Evolutionary conservation across 176 grass and related monocot species (phyloP).

Genomic region (Zea luxurians): DNA sequence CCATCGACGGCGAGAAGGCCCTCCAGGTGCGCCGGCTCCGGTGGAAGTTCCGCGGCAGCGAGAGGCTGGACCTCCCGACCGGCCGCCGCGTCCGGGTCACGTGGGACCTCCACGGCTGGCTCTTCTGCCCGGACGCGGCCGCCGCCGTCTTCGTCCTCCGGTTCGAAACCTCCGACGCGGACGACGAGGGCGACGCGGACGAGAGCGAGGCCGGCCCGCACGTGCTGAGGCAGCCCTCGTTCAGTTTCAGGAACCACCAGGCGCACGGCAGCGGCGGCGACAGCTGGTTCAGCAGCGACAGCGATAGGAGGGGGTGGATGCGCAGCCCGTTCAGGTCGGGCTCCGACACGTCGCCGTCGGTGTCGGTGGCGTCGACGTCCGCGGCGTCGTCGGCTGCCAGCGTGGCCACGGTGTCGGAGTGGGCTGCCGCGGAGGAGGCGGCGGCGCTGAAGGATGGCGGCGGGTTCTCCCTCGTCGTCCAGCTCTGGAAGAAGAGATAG

Average conservation of each 20-base stretch:
- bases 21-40: constrained; percentile 63
- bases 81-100: constrained; percentile 42
- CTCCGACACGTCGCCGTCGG: constrained; percentile 49
- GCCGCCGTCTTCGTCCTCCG: constrained; percentile 69
- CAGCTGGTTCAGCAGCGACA: constrained; percentile 42
- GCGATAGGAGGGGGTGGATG: constrained; percentile 37
- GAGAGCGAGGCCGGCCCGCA: not conserved
- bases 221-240: constrained; percentile 12
- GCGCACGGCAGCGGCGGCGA: not conserved
- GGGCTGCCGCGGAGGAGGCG: constrained; percentile 37
- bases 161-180: constrained; percentile 35
- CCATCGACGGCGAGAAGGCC: constrained; percentile 49
- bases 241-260: constrained; percentile 18
- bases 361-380: constrained; percentile 55
- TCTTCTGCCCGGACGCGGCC: constrained; percentile 49
- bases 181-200: not conserved
- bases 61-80: constrained; percentile 43
- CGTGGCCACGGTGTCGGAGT: constrained; percentile 45
- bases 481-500: constrained; percentile 47
- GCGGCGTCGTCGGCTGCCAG: constrained; percentile 32
- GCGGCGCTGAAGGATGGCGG: constrained; percentile 28
- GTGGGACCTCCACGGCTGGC: constrained; percentile 78
- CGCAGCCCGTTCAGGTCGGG: constrained; percentile 43
- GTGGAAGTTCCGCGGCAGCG: constrained; percentile 78
- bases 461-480: constrained; percentile 41